phyloP scores from a whole-genome alignment of 2,329 filamentous ascomycete species.

The Cadophora sp. region DNA sequence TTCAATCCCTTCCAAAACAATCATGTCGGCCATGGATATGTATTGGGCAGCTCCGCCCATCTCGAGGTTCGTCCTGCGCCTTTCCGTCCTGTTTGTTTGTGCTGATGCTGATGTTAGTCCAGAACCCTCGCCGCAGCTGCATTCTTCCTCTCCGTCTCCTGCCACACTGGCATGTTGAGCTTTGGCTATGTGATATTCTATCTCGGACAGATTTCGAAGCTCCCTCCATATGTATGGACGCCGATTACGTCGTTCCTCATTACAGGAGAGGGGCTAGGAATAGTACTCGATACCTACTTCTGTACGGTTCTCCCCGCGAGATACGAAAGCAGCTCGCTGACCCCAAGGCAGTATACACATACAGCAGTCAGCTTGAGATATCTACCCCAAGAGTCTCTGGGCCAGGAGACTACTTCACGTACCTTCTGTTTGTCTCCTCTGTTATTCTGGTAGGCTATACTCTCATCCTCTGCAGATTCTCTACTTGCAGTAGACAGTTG shows the following conservation, averaged over 20 bases:
- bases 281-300: slow-evolving; percentile 75
- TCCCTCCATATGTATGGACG: slow-evolving; percentile 52
- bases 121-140: slow-evolving; percentile 71
- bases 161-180: slow-evolving; percentile 60
- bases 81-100: slow-evolving; percentile 31
- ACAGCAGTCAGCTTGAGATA: slow-evolving; percentile 67
- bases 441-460: slow-evolving; percentile 66
- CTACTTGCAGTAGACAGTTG: neutral
- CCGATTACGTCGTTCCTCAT: slow-evolving; percentile 47
- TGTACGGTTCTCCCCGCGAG: slow-evolving; percentile 50
- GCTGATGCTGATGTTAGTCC: slow-evolving; percentile 54
- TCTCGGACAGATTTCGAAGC: slow-evolving; percentile 55
- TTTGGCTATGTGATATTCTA: slow-evolving; percentile 58
- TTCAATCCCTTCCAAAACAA: slow-evolving; percentile 24
- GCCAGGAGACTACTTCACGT: slow-evolving; percentile 71
- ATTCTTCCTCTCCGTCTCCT: slow-evolving; percentile 63
- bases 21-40: slow-evolving; percentile 58
- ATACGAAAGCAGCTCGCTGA: slow-evolving; percentile 25
- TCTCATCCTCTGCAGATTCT: slow-evolving; percentile 30
- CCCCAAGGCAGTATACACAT: slow-evolving; percentile 63
- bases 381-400: slow-evolving; percentile 65
- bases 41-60: slow-evolving; percentile 73
- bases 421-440: slow-evolving; percentile 66
- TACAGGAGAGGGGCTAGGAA: slow-evolving; percentile 47
- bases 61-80: slow-evolving; percentile 59